These are phyloP conservation scores for Russula olivacea DNA, from an alignment of 768 basidiomycete genomes.

Conservation along the genomic window DNA sequence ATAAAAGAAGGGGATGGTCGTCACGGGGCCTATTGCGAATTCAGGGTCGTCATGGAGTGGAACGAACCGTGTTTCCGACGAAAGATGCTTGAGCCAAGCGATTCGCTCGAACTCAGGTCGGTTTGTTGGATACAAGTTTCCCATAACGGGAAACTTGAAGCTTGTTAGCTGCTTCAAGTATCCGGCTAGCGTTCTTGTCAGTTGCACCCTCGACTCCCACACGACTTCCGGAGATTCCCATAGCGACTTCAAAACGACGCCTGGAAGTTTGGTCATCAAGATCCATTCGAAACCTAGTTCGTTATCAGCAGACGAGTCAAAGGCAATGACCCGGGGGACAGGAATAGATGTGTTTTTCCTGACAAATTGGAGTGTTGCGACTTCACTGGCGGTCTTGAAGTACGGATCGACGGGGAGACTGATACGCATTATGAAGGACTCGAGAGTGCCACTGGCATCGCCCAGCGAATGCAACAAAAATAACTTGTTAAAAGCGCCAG, in stretches of 20 bases:
- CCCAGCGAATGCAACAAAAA: neutral
- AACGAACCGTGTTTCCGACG: neutral
- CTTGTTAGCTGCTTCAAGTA: neutral
- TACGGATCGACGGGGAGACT: slow-evolving; percentile 3
- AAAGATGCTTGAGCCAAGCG: neutral
- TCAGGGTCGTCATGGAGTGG: neutral
- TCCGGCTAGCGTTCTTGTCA: neutral
- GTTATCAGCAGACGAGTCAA: slow-evolving; percentile 29
- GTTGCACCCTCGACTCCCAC: neutral
- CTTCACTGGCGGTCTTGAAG: slow-evolving; percentile 32
- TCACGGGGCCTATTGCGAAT: neutral
- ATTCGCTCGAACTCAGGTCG: neutral
- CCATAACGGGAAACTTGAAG: neutral
- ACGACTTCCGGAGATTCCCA: neutral
- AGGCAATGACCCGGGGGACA: slow-evolving; percentile 29
- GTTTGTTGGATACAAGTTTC: neutral
- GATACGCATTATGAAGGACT: slow-evolving; percentile 1
- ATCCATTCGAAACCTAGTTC: slow-evolving; percentile 31
- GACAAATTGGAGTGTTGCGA: slow-evolving; percentile 30
- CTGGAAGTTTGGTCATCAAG: slow-evolving; percentile 26
- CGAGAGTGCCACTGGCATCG: neutral
- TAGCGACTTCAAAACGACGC: neutral
- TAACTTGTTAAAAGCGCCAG: neutral
- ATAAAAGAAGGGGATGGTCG: neutral
- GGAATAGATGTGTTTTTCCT: slow-evolving; percentile 28